phyloP scores from a whole-genome alignment of 208 protist genomes.

The Leptomonas seymouri region DNA sequence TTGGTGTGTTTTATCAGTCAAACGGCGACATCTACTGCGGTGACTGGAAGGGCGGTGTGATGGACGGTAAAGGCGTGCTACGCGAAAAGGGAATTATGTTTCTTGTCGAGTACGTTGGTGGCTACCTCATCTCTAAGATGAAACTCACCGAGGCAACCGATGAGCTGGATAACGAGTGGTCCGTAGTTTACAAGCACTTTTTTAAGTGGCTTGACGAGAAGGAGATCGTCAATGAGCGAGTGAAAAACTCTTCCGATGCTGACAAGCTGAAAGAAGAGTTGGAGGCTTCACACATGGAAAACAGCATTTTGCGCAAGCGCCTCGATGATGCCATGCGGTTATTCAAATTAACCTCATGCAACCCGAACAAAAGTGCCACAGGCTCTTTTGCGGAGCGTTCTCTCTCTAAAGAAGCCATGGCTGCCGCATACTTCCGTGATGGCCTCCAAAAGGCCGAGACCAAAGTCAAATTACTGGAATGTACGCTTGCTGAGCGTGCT shows the following conservation, averaged over 20 bases:
- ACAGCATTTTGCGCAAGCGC: slow-evolving; percentile 29
- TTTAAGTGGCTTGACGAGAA: slow-evolving; percentile 17
- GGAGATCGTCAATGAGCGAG: neutral
- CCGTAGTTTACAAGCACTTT: slow-evolving; percentile 25
- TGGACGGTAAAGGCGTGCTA: slow-evolving; percentile 70
- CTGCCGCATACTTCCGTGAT: slow-evolving; percentile 20
- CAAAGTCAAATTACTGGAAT: slow-evolving; percentile 37
- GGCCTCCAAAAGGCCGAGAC: slow-evolving; percentile 4
- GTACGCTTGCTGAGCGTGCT: slow-evolving; percentile 27
- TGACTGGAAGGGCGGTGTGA: slow-evolving; percentile 61
- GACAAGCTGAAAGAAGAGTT: slow-evolving; percentile 25
- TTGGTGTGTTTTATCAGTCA: slow-evolving; percentile 51
- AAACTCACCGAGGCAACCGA: slow-evolving; percentile 12
- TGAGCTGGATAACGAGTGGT: slow-evolving; percentile 31
- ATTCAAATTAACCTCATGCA: slow-evolving; percentile 6
- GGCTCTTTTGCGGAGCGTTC: neutral
- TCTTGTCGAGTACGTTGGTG: slow-evolving; percentile 57
- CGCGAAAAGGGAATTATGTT: slow-evolving; percentile 47
- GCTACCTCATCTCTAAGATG: slow-evolving; percentile 54
- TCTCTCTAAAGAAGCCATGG: neutral
- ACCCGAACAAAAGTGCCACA: neutral
- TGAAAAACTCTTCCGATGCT: neutral
- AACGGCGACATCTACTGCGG: slow-evolving; percentile 69
- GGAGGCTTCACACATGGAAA: slow-evolving; percentile 31
- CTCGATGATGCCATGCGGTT: slow-evolving; percentile 30